Evolutionary conservation across 106 monocot species (phyloP).

Genomic region (Allium fistulosum): DNA sequence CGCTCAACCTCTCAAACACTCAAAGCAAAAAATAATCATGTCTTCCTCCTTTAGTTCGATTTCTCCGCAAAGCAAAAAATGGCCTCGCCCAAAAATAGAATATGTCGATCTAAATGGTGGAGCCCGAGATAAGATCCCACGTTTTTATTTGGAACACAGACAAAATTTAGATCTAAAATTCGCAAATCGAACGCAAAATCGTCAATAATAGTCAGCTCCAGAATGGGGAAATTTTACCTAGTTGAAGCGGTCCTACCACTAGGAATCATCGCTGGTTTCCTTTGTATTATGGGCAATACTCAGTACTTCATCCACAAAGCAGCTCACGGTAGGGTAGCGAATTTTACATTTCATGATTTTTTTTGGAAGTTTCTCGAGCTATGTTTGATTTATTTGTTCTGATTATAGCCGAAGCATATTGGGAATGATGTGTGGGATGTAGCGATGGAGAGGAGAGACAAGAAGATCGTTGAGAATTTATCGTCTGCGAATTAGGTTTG

Average conservation of each 20-base stretch:
- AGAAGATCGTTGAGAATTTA: conserved; percentile 51
- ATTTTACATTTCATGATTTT: conserved; percentile 1
- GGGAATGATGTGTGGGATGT: conserved; percentile 92
- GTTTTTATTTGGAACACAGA: too few species aligned
- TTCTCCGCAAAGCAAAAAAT: too few species aligned
- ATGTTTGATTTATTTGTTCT: neutral
- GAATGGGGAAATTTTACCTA: conserved; percentile 8
- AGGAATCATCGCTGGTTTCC: conserved; percentile 96
- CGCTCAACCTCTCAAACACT: too few species aligned
- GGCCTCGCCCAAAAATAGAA: too few species aligned
- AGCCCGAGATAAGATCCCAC: too few species aligned
- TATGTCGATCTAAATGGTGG: too few species aligned
- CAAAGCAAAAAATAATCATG: too few species aligned
- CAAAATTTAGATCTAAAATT: too few species aligned
- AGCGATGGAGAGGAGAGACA: conserved; percentile 95
- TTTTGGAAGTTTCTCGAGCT: neutral
- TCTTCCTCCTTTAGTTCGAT: too few species aligned
- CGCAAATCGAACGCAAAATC: too few species aligned
- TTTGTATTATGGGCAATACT: conserved; percentile 86
- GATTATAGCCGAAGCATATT: conserved; percentile 83
- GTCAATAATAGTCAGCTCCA: too few species aligned
- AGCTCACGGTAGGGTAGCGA: conserved; percentile 75
- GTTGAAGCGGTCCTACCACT: conserved; percentile 86
- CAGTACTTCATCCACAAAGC: conserved; percentile 94
- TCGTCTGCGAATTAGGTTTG: conserved; percentile 41